phyloP scores from a whole-genome alignment of 176 grass and related monocot genomes.

The Poa pratensis region DNA sequence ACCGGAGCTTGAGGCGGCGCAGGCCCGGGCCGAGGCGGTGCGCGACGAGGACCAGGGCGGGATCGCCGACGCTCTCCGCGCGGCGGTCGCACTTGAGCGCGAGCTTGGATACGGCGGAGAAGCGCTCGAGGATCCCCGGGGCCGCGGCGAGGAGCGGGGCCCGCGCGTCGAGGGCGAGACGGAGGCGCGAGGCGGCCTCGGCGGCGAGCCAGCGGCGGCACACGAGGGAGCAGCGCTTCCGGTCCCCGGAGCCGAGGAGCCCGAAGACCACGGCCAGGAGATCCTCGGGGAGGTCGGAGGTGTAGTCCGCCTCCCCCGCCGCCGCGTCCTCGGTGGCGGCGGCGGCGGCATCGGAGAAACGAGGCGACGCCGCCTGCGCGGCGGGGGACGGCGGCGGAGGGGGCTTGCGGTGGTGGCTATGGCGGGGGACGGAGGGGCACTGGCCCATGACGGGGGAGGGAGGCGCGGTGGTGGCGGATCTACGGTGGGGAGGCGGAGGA shows the following conservation, averaged over 20 bases:
- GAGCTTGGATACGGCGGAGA: conserved; percentile 67
- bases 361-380: not conserved
- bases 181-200: conserved; percentile 59
- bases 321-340: not conserved
- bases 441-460: conserved; percentile 45
- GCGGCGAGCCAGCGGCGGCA: conserved; percentile 64
- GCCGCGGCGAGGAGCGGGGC: conserved; percentile 44
- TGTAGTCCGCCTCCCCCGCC: conserved; percentile 51
- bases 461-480: conserved; percentile 39
- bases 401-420: conserved; percentile 18
- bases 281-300: conserved; percentile 71
- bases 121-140: conserved; percentile 57
- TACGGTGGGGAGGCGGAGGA: conserved; percentile 19
- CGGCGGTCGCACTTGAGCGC: conserved; percentile 77
- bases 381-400: not conserved
- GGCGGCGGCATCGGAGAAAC: not conserved
- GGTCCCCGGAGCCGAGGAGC: conserved; percentile 63
- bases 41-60: conserved; percentile 54
- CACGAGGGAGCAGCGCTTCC: conserved; percentile 79
- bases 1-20: conserved; percentile 67
- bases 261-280: conserved; percentile 60
- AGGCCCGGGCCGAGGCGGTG: conserved; percentile 50
- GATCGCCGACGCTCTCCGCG: conserved; percentile 61
- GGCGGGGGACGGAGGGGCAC: conserved; percentile 46
- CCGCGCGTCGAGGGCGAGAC: conserved; percentile 67